Evolutionary conservation across 495 filamentous ascomycete genomes (phyloP), one percentile per base, ranked within the genome.

Genomic region (Podospora bellae-mahoneyi): DNA sequence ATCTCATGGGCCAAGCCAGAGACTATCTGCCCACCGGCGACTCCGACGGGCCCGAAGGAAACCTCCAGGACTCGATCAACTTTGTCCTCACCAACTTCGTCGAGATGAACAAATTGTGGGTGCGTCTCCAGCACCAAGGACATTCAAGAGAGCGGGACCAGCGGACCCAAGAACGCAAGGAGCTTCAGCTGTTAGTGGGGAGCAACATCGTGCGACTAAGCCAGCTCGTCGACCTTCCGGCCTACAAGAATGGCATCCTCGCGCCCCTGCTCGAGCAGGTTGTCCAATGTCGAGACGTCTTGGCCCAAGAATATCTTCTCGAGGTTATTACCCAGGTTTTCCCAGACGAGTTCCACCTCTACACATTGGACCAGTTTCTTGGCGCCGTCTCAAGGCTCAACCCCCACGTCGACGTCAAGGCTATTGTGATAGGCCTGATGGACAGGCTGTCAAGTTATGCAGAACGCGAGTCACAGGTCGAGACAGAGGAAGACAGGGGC

Each of bases 41-140:
- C 66, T 86, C 92, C 1, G 94, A 97, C 72, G 94, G 94, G n/a
- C 92, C 94, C 5, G 93, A 98, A 73, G 95, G 95, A 5, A 99
- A 98, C 74, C 82, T 98, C 34, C 93, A 97, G 74, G 95, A 99
- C 78, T 97, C 93, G 18, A 96, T 99, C 74, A 97, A 91, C 77
- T 99, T 99, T 73, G 89, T 97, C 28, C 81, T 99, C 74, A 99
- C 95, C 64, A 99, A 99, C 73, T 99, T 99, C 75, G 96, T 99
- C 73, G 95, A 99, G 79, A 99, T 99, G 95, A 99, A 99, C 77
- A 99, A 99, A 84, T 86, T 99, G 44, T 99, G 95, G 95, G 95
- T 99, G 66, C 89, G 95, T 65, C 81, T 97, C 67, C 95, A 99
- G 78, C 95, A 99, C 78, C 95, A 99, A 78, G 95, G 95, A 27